A percentile compares a stretch with the other conserved stretches of the same genome.
phyloP scores from a whole-genome alignment of 164 flowering plant genomes.

The Amborella trichopoda region DNA sequence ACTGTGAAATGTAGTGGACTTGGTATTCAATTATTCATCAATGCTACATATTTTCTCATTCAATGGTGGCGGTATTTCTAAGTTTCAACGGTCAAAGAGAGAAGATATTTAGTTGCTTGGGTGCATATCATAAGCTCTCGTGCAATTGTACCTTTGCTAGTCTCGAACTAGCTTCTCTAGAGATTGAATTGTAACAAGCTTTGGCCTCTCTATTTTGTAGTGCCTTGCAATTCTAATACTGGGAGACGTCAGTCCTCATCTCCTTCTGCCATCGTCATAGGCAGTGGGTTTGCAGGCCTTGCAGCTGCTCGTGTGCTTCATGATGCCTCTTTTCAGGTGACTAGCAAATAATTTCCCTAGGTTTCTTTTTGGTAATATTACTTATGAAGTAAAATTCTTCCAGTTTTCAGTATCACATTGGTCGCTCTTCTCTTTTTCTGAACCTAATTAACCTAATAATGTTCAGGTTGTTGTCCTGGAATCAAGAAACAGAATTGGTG shows the following conservation, averaged over 20 bases:
- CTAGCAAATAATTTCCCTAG: not conserved
- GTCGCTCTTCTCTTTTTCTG: not conserved
- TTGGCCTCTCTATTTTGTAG: slow-evolving; percentile 18
- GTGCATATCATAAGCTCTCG: not conserved
- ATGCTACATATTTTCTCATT: not conserved
- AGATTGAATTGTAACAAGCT: not conserved
- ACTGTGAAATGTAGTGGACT: too few species aligned
- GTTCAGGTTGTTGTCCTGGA: slow-evolving; percentile 68
- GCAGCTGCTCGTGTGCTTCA: slow-evolving; percentile 85
- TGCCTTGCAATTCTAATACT: slow-evolving; percentile 27
- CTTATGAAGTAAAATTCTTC: not conserved
- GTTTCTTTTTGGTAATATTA: not conserved
- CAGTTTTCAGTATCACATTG: not conserved
- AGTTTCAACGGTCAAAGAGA: not conserved
- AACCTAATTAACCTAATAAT: not conserved
- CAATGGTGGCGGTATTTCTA: too few species aligned
- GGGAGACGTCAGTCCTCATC: slow-evolving; percentile 25
- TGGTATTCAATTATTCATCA: not conserved
- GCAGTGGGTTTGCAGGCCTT: slow-evolving; percentile 79
- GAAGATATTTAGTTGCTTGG: not conserved
- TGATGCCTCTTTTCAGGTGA: slow-evolving; percentile 84
- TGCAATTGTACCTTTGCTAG: not conserved
- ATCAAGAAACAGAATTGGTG: slow-evolving; percentile 83
- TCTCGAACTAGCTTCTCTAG: not conserved
- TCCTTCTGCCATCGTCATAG: slow-evolving; percentile 79